Conservation (phyloP, 345 rosid species). For the Bretschneidera sinensis region DNA sequence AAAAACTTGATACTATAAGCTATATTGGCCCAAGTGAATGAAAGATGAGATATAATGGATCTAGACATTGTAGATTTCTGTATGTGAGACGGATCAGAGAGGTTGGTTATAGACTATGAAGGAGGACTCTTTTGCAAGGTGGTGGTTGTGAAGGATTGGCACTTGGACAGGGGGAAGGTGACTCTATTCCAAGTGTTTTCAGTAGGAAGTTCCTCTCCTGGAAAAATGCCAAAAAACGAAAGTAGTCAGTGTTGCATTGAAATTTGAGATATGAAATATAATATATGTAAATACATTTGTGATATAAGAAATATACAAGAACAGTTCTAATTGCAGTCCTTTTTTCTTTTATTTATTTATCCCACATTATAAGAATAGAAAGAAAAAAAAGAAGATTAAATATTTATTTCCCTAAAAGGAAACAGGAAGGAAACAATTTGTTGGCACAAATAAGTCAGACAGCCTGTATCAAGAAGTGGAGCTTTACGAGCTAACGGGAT, state of each 20-base stretch:
- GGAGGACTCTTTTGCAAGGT: conserved; percentile 94
- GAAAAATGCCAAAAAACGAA: conserved; percentile 14
- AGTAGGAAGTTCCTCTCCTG: conserved; percentile 95
- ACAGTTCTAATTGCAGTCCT: not conserved
- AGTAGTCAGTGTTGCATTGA: conserved; percentile 21
- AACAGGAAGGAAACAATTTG: too few relatives aligned
- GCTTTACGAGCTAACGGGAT: too few relatives aligned
- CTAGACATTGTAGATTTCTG: conserved; percentile 18
- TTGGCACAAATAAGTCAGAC: too few relatives aligned
- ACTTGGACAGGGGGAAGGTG: conserved; percentile 55
- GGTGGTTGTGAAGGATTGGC: conserved; percentile 69
- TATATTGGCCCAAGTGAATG: conserved; percentile 20
- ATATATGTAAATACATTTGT: not conserved
- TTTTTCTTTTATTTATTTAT: too few relatives aligned
- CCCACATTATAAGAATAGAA: not conserved
- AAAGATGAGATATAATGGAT: conserved; percentile 18
- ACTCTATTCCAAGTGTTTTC: conserved; percentile 88
- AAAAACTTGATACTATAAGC: conserved; percentile 19
- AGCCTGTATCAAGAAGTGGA: too few relatives aligned
- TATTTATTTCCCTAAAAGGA: not conserved
- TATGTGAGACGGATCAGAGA: conserved; percentile 29
- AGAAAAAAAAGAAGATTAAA: too few relatives aligned
- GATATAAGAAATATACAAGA: not conserved
- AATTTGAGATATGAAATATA: conserved; percentile 1
- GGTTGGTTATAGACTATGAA: conserved; percentile 64